A percentile compares a stretch with the other conserved stretches of the same genome.
Conservation (phyloP, 495 filamentous ascomycete species). For the Echria macrotheca region DNA sequence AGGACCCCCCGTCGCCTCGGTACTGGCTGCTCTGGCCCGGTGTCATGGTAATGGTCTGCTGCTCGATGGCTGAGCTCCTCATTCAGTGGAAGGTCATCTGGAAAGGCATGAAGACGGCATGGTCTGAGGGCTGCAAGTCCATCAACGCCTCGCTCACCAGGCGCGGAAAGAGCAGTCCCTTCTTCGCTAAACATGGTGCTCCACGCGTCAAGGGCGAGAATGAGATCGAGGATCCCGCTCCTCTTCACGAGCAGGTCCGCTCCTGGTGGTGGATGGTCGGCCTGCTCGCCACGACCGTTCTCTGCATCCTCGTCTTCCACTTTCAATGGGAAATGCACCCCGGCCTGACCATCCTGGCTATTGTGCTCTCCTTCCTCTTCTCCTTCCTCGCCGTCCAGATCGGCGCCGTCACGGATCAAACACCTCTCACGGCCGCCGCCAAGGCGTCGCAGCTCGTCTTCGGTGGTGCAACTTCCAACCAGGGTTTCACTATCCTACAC, state of each 20-base stretch:
- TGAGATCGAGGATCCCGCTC: constrained; percentile 46
- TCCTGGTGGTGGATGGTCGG: constrained; percentile 57
- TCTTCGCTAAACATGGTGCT: constrained; percentile 40
- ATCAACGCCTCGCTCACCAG: constrained; percentile 36
- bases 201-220: constrained; percentile 22
- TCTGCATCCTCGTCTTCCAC: constrained; percentile 53
- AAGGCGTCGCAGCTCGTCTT: constrained; percentile 66
- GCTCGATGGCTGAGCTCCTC: constrained; percentile 55
- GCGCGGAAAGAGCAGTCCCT: constrained; percentile 40
- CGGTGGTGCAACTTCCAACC: constrained; percentile 52
- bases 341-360: constrained; percentile 55
- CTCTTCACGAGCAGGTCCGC: constrained; percentile 50
- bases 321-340: constrained; percentile 58
- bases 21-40: constrained; percentile 67
- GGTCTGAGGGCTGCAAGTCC: constrained; percentile 38
- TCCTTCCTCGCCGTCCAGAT: constrained; percentile 64
- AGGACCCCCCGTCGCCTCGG: constrained; percentile 47
- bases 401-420: constrained; percentile 56
- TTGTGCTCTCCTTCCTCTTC: constrained; percentile 61
- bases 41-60: constrained; percentile 59
- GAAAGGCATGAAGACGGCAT: constrained; percentile 46
- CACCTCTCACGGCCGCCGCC: constrained; percentile 57
- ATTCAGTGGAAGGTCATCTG: constrained; percentile 58
- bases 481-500: constrained; percentile 37
- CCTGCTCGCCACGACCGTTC: constrained; percentile 46